Evolutionary conservation across 2,329 filamentous ascomycete genomes (phyloP), one percentile per base, ranked within the genome.

Genomic region (Trichophyton mentagrophytes): DNA sequence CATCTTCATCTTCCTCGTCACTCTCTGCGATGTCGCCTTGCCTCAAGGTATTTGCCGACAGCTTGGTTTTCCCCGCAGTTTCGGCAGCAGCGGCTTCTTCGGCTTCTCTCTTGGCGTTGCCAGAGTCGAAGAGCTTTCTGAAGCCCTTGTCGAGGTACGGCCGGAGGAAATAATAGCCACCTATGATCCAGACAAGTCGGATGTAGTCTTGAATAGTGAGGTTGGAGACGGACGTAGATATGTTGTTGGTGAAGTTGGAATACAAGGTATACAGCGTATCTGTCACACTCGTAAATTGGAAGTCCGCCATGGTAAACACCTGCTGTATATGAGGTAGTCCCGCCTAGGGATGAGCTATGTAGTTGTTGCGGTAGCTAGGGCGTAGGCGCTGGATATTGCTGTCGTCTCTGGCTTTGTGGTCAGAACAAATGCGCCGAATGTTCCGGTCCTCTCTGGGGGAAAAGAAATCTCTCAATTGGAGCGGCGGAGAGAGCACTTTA

Each of bases 121-220:
- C 69, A 3, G 66, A 68, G 3, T 73, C 72, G 36, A 70, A 84
- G 64, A 80, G 74, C 67, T 82, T 83, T 63, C 80, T 82, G 66
- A 84, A 84, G 42, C 84, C 73, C 69, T 86, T 86, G 68, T 91
- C 79, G 58, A 91, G 72, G 71, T 89, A 90, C 0, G 88, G 88
- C 0, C 89, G 84, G 25, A 90, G 68, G 59, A 93, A 80, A 65
- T 85, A 70, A 76, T 92, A 95, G 60, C 82, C 85, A 67, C 89
- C 83, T 20, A 90, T 81, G 63, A 90, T 81, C 65, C 84, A 79
- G 66, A 89, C 74, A 61, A 93, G 79, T 56, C 89, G 87, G 67
- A 93, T 75, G 73, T 77, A 81, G 66, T 79, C 77, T 62, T 74
- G 69, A 38, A 71, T 61, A 53, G 71, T 73, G 65, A 81, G 73